These are phyloP conservation scores for Colletotrichum shisoi DNA, from an alignment of 2,329 filamentous ascomycete genomes.

Conservation along the genomic window DNA sequence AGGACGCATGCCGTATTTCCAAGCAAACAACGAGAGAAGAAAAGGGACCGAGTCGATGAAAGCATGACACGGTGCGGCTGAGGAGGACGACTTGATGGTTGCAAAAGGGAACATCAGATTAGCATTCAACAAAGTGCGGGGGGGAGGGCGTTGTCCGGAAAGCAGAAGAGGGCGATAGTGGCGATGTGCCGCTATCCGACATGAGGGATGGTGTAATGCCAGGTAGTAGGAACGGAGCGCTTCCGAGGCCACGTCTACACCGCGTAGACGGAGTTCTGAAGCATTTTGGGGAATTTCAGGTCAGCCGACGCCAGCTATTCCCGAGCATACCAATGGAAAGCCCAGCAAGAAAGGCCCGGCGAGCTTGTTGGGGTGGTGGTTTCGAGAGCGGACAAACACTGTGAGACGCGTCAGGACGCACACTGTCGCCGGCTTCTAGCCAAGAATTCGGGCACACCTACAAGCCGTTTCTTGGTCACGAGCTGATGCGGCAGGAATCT, in stretches of 20 bases:
- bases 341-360: not conserved
- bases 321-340: slow-evolving; percentile 10
- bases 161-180: not conserved
- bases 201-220: slow-evolving; percentile 4
- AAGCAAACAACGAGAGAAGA: not conserved
- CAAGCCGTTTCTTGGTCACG: slow-evolving; percentile 28
- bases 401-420: slow-evolving; percentile 9
- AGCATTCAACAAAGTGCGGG: slow-evolving; percentile 16
- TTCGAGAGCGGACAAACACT: slow-evolving; percentile 29
- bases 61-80: slow-evolving; percentile 25
- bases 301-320: slow-evolving; percentile 30
- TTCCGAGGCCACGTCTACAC: slow-evolving; percentile 10
- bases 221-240: not conserved
- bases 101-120: not conserved
- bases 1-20: not conserved
- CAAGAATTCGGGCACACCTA: slow-evolving; percentile 30
- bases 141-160: slow-evolving; percentile 5
- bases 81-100: not conserved
- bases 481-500: slow-evolving; percentile 6
- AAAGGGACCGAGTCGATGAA: slow-evolving; percentile 7
- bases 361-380: slow-evolving; percentile 1
- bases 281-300: slow-evolving; percentile 12
- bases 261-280: slow-evolving; percentile 12
- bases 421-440: slow-evolving; percentile 24
- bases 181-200: slow-evolving; percentile 27